Percentiles rank a stretch among this genome's conserved stretches.
These are phyloP conservation scores for Tulasnella sp. DNA, from an alignment of 768 basidiomycete species.

Conservation along the genomic window DNA sequence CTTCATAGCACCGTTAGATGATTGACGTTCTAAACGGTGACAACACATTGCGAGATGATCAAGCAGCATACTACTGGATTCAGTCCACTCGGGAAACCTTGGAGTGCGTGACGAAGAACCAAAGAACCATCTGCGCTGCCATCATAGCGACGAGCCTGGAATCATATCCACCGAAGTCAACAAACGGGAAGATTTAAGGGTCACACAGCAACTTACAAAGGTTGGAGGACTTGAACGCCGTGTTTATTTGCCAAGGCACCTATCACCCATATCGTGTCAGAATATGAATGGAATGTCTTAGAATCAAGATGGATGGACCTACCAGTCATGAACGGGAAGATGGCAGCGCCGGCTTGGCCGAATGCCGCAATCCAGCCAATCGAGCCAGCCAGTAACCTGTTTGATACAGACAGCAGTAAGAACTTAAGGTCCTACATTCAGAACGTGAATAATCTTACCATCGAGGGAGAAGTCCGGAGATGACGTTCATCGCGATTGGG, in stretches of 20 bases:
- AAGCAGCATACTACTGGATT: not conserved
- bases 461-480: slow-evolving; percentile 6
- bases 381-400: slow-evolving; percentile 20
- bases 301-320: not conserved
- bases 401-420: not conserved
- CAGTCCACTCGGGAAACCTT: slow-evolving; percentile 3
- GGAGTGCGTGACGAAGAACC: slow-evolving; percentile 37
- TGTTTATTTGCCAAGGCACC: slow-evolving; percentile 55
- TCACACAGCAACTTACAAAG: slow-evolving; percentile 47
- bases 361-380: slow-evolving; percentile 40
- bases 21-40: too few relatives aligned
- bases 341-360: slow-evolving; percentile 40
- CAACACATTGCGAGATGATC: too few relatives aligned
- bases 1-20: too few relatives aligned
- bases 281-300: not conserved
- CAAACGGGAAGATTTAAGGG: not conserved
- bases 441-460: not conserved
- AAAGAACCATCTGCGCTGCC: slow-evolving; percentile 53
- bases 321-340: slow-evolving; percentile 58
- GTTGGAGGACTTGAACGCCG: slow-evolving; percentile 59
- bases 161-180: not conserved
- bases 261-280: not conserved
- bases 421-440: not conserved
- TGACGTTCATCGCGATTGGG: slow-evolving; percentile 24
- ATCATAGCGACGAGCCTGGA: slow-evolving; percentile 60